Base-by-base conservation (phyloP, 768 basidiomycete species). In the Pisolithus orientalis region DNA sequence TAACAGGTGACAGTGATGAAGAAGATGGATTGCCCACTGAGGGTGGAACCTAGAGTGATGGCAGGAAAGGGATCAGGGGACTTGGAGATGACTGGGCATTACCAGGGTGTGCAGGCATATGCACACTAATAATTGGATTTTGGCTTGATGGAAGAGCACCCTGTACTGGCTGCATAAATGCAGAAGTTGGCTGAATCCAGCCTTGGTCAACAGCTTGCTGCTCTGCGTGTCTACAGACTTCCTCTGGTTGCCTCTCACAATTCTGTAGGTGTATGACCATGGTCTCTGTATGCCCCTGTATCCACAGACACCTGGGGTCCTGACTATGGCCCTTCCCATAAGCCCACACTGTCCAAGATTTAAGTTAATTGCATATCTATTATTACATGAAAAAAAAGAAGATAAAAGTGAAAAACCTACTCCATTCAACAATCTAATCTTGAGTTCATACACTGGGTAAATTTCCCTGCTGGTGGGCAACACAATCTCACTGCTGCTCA, bases 171-270 rank as follows among this genome's bases (percentile, higher is more conserved):
- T 42, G 40, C 21, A 42, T 42, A 9, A n/a, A 17, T n/a, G 17
- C 17, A 21, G 21, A 42, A n/a, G 40, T 29, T 29, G n/a, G n/a
- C n/a, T n/a, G n/a, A n/a, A n/a, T 29, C 28, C 28, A 14, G 56
- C 52, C 45, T 53, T n/a, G n/a, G n/a, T n/a, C n/a, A n/a, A n/a
- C n/a, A n/a, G n/a, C n/a, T n/a, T n/a, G n/a, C n/a, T n/a, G n/a
- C n/a, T n/a, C n/a, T n/a, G n/a, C n/a, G n/a, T n/a, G n/a, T n/a
- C n/a, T n/a, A n/a, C n/a, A n/a, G n/a, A n/a, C n/a, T n/a, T n/a
- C n/a, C n/a, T 34, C 34, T 48, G 47, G 47, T 27, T 48, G 47
- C 21, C 38, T 48, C n/a, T 48, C n/a, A 48, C 47, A 48, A 38
- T 34, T 37, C 32, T 24, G 34, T 8, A 48, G 47, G 38, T 48